Conservation (phyloP, 352 stramenopile genomes). For the Phytophthora meadii region DNA sequence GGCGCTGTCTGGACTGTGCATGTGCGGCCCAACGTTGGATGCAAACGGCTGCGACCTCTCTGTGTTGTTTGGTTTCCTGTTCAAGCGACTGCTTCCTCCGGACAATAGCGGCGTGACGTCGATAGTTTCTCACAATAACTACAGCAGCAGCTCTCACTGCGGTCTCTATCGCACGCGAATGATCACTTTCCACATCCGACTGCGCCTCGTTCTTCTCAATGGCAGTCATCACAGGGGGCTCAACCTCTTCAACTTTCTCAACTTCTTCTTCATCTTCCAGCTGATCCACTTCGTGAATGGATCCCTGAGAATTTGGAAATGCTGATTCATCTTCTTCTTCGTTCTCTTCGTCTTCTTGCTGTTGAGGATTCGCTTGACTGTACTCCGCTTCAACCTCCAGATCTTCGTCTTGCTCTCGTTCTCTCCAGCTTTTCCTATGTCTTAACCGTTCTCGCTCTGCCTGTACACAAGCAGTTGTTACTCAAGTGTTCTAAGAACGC, state of each 20-base stretch:
- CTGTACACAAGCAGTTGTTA: conserved; percentile 9
- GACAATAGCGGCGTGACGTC: conserved; percentile 8
- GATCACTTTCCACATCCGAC: neutral
- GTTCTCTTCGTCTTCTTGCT: conserved; percentile 24
- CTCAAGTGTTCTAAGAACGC: neutral
- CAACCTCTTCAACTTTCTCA: conserved; percentile 20
- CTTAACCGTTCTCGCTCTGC: conserved; percentile 28
- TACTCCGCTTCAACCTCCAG: conserved; percentile 14
- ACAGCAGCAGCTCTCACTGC: conserved; percentile 34
- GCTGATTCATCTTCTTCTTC: conserved; percentile 40
- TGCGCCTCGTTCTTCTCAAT: conserved; percentile 10
- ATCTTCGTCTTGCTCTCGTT: conserved; percentile 12
- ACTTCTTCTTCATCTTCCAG: conserved; percentile 28
- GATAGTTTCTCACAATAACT: conserved; percentile 44
- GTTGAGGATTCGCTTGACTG: conserved; percentile 1
- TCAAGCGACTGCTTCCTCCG: conserved; percentile 8
- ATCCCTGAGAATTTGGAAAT: conserved; percentile 40
- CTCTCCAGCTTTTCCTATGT: conserved; percentile 22
- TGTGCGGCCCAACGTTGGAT: conserved; percentile 59
- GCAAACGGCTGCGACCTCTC: conserved; percentile 23
- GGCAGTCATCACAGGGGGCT: neutral
- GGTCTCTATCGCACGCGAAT: neutral
- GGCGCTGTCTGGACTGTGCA: conserved; percentile 34
- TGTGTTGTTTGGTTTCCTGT: conserved; percentile 9
- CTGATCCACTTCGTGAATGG: conserved; percentile 25